Evolutionary conservation across 2,329 filamentous ascomycete genomes (phyloP), one percentile per base, ranked within the genome.

Genomic region (Cryphonectria carpinicola): DNA sequence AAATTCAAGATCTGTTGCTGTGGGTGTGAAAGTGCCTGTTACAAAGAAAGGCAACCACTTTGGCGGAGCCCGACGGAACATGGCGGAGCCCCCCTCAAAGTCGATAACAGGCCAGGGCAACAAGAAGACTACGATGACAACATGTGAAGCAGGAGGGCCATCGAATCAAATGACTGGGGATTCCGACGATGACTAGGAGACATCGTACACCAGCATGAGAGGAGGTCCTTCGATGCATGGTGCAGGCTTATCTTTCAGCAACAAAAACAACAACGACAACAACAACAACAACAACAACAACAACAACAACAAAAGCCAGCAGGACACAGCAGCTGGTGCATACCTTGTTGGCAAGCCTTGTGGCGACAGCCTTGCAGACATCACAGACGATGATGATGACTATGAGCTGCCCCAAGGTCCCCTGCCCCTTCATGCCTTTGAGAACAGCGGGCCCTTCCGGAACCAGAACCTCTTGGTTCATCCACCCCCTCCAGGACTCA

Each of bases 361-460:
- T 68, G 71, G 71, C 25, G 62, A 64, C 66, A 68, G 66, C n/a
- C 61, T 71, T 19, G 71, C 69, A n/a, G 65, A 79, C 52, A 74
- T 72, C 43, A 79, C 78, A 4, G 78, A 79, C 54, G 78, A 79
- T 52, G 72, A 74, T 49, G 46, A 49, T n/a, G 46, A 22, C 37
- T 10, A 39, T 11, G 74, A 74, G 32, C 49, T 68, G 37, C 69
- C 56, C 54, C 58, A 37, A 43, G 66, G 64, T 17, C 25, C 25
- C 43, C 60, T 65, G 22, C 25, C 25, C 32, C 60, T 63, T 19
- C 32, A 32, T 11, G 58, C 41, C 58, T 62, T 68, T 52, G 66
- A 68, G 32, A 35, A 49, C 46, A 49, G 22, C 6, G 58, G 66
- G 1, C 58, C 46, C 10, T 63, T 63, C 35, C 56, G 25, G 25